Conservation (phyloP, 2,329 filamentous ascomycete genomes). For the Akanthomyces muscarius region DNA sequence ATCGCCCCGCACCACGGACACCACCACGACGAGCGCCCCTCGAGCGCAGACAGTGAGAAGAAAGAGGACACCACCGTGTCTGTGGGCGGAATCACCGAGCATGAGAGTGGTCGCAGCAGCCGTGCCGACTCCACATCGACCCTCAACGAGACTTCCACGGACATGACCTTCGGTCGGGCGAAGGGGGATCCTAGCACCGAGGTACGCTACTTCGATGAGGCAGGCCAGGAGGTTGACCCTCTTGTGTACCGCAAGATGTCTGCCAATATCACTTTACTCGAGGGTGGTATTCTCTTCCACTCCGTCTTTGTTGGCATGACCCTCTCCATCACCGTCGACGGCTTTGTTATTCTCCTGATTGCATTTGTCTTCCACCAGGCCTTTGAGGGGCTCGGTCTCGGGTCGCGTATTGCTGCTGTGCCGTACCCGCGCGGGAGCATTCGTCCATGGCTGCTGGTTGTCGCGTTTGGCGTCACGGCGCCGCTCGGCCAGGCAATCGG, state of each 20-base stretch:
- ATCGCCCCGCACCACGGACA: neutral
- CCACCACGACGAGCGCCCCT: slow-evolving; percentile 10
- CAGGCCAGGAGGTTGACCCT: slow-evolving; percentile 42
- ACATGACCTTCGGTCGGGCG: slow-evolving; percentile 15
- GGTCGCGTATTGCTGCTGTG: slow-evolving; percentile 65
- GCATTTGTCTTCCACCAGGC: slow-evolving; percentile 71
- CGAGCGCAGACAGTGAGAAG: neutral
- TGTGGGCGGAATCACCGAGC: slow-evolving; percentile 36
- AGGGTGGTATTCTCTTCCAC: slow-evolving; percentile 76
- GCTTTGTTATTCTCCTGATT: slow-evolving; percentile 62
- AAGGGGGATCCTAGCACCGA: neutral
- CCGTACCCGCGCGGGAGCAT: slow-evolving; percentile 53
- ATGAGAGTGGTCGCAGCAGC: slow-evolving; percentile 20
- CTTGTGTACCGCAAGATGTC: slow-evolving; percentile 57
- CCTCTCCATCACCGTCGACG: slow-evolving; percentile 63
- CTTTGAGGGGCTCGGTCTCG: slow-evolving; percentile 65
- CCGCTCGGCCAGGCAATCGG: slow-evolving; percentile 64
- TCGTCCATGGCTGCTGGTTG: slow-evolving; percentile 57
- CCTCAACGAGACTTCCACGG: neutral
- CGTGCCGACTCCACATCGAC: neutral
- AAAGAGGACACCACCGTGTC: slow-evolving; percentile 25
- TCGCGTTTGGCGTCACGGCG: slow-evolving; percentile 60
- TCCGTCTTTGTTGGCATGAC: slow-evolving; percentile 74
- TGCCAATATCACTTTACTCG: slow-evolving; percentile 69
- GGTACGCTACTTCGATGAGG: slow-evolving; percentile 32